These are phyloP conservation scores for Tylopilus subfusipes DNA, from an alignment of 768 basidiomycete species.

Conservation along the genomic window DNA sequence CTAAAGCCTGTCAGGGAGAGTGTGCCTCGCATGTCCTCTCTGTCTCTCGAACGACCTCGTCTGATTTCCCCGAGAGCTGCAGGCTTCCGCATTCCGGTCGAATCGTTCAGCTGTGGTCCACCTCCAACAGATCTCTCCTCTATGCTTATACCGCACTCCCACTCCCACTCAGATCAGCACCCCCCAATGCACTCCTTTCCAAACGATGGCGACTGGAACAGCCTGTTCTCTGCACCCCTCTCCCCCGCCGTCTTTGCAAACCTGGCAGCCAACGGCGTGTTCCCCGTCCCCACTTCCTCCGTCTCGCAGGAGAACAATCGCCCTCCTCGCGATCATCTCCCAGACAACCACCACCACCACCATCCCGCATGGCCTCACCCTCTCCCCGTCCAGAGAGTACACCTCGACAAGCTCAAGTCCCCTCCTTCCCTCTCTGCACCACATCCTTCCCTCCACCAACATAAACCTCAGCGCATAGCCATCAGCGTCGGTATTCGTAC, in stretches of 20 bases:
- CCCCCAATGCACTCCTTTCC: constrained; percentile 22
- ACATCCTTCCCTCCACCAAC: constrained; percentile 8
- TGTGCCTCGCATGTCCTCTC: constrained; percentile 12
- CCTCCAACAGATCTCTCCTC: neutral
- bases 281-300: constrained; percentile 35
- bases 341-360: constrained; percentile 18
- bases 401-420: constrained; percentile 25
- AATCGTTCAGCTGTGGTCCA: too few species aligned
- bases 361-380: constrained; percentile 27
- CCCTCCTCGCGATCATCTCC: constrained; percentile 19
- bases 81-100: too few species aligned
- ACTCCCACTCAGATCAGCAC: constrained; percentile 14
- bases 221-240: constrained; percentile 59
- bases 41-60: neutral
- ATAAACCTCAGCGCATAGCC: constrained; percentile 18
- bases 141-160: constrained; percentile 18
- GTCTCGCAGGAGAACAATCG: constrained; percentile 32
- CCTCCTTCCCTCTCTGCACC: constrained; percentile 10
- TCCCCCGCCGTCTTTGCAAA: constrained; percentile 59
- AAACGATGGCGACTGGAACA: constrained; percentile 49
- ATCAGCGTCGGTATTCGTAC: constrained; percentile 9
- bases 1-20: constrained; percentile 1
- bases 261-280: constrained; percentile 56
- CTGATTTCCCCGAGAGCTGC: too few species aligned
- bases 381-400: constrained; percentile 25